phyloP scores from a whole-genome alignment of 2,329 filamentous ascomycete species.

The Metarhizium sp. region DNA sequence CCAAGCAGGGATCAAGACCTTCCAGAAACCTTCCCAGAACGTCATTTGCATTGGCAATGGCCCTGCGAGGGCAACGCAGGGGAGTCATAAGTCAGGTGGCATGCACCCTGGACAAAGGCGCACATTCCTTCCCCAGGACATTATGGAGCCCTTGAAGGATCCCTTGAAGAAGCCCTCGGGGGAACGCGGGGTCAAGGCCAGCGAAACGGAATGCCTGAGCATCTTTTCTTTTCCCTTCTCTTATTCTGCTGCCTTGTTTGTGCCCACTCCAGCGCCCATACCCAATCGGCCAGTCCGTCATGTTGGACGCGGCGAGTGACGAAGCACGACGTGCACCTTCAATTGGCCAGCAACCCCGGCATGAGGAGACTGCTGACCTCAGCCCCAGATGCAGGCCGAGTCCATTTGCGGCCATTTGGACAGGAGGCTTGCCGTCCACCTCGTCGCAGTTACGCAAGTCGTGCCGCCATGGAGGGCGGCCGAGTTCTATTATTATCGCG shows the following conservation, averaged over 20 bases:
- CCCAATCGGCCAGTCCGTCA: conserved; percentile 5
- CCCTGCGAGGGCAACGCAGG: too few relatives aligned
- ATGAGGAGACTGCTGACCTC: conserved; percentile 1
- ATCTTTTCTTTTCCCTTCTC: background rate
- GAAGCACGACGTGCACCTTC: background rate
- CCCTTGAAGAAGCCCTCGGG: too few relatives aligned
- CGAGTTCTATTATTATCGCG: too few relatives aligned
- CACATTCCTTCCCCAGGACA: too few relatives aligned
- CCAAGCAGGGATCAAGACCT: background rate
- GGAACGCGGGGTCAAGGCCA: background rate
- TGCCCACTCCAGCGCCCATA: background rate
- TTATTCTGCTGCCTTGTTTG: too few relatives aligned
- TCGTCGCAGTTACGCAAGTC: background rate
- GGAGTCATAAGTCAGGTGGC: too few relatives aligned
- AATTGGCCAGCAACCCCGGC: conserved; percentile 1
- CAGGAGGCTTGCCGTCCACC: background rate
- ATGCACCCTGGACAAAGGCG: too few relatives aligned
- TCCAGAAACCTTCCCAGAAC: background rate
- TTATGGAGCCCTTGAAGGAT: too few relatives aligned
- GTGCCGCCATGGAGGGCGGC: too few relatives aligned
- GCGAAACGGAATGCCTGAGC: background rate
- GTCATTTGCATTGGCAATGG: too few relatives aligned
- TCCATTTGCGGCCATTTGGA: background rate
- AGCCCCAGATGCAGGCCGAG: conserved; percentile 1
- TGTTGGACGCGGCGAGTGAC: background rate